Evolutionary conservation across 192 early-diverging fungal species (phyloP).

Genomic region (Coemansia sp.): DNA sequence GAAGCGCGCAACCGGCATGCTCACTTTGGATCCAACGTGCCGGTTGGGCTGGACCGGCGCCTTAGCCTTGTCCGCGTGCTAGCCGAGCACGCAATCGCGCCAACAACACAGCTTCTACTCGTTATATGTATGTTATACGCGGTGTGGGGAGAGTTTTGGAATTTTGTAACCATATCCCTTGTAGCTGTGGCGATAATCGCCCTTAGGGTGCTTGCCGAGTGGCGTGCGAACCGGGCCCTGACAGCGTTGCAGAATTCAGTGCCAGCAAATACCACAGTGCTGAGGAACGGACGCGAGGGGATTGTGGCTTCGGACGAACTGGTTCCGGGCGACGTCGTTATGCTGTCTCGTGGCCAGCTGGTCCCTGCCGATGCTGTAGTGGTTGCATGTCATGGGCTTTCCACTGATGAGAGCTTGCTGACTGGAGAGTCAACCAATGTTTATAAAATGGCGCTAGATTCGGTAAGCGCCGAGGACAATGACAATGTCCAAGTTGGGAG

Average conservation of each 20-base stretch:
- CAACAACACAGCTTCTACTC: constrained; percentile 37
- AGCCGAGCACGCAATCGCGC: constrained; percentile 21
- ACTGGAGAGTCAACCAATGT: constrained; percentile 78
- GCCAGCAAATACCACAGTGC: constrained; percentile 33
- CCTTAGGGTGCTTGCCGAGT: constrained; percentile 31
- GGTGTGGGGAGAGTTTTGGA: constrained; percentile 45
- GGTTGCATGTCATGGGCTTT: constrained; percentile 61
- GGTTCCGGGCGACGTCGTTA: constrained; percentile 73
- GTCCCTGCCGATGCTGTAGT: constrained; percentile 90
- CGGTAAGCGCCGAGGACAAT: neutral
- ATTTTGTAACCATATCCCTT: constrained; percentile 27
- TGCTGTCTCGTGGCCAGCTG: constrained; percentile 81
- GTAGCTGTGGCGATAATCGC: constrained; percentile 20
- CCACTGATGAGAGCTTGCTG: constrained; percentile 86
- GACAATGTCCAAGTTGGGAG: constrained; percentile 2
- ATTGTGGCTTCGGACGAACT: constrained; percentile 29
- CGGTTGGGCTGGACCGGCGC: constrained; percentile 19
- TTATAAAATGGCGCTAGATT: constrained; percentile 17
- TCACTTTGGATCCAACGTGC: constrained; percentile 40
- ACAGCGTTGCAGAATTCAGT: constrained; percentile 35
- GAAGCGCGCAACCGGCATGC: constrained; percentile 28
- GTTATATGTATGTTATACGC: constrained; percentile 34
- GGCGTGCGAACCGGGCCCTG: constrained; percentile 28
- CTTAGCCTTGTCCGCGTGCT: constrained; percentile 20
- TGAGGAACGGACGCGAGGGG: constrained; percentile 35